Base-by-base conservation (phyloP, 2,329 filamentous ascomycete genomes). In the Alternaria alternata region DNA sequence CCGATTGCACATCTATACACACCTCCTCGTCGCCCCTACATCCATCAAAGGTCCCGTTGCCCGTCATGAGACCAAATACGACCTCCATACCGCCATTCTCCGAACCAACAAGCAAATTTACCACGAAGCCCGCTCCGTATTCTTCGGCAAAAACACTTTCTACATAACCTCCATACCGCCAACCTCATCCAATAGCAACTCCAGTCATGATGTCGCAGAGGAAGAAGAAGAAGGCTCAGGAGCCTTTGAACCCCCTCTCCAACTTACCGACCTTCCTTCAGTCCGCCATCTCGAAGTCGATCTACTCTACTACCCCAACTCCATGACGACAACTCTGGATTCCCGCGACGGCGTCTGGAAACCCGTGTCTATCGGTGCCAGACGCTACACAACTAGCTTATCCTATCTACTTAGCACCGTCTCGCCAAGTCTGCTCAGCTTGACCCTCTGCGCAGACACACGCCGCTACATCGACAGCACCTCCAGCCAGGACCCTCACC, bases 141-240 rank as follows among this genome's bases (percentile, higher is more conserved):
- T 82, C 57, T 81, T 80, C 62, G 72, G 72, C 57, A 78, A 77
- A 57, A 82, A 82, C 62, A 73, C 68, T 9, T 80, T 82, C 63
- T 62, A 64, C 41, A 57, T 77, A 46, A 70, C 65, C 24, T 69
- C 66, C 5, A 28, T 64, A 8, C 61, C 63, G 2, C 57, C 63
- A 8, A 51, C 41, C 4, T 16, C 52, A 5, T 43, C 43, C 12
- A 51, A 24, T 5, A 43, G 24, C n/a, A 28, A 24, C 26, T 24
- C 7, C 32, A 34, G 16, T 5, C 36, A n/a, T 46, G 64, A 62
- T 26, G 58, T 38, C 39, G 39, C 14, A 12, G 39, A 24, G 20
- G 39, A 42, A 22, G 54, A 57, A 28, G 52, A 49, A 44, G 57
- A 59, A 30, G 57, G 57, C 24, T 59, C 57, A 6, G 66, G 64